Conservation (phyloP, 805 yeast genomes). For the Ogataea neopini region DNA sequence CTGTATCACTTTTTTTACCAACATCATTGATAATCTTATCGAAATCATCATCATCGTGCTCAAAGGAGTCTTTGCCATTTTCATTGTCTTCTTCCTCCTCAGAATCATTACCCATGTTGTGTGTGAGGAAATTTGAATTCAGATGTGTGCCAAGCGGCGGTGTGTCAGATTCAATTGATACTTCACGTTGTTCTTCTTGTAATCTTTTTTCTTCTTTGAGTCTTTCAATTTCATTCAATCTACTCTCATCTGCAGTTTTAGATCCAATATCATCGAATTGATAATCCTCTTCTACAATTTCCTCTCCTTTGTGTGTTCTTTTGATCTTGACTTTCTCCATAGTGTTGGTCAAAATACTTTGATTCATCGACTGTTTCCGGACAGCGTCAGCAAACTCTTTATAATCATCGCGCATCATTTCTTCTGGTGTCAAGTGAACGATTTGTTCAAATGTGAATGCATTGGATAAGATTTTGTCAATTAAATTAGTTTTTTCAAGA, state of each 20-base stretch:
- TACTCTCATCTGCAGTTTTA: conserved; percentile 24
- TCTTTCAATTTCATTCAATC: conserved; percentile 30
- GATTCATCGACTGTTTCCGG: conserved; percentile 64
- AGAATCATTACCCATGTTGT: conserved; percentile 8
- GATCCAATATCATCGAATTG: conserved; percentile 28
- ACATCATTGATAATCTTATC: conserved; percentile 19
- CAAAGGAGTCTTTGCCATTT: conserved; percentile 5
- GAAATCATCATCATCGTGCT: conserved; percentile 22
- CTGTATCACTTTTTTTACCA: conserved; percentile 3
- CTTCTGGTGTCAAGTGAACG: conserved; percentile 67
- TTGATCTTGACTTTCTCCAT: conserved; percentile 59
- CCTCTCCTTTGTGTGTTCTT: conserved; percentile 88
- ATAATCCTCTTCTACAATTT: conserved; percentile 61
- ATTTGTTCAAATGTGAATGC: conserved; percentile 56
- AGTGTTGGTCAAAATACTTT: conserved; percentile 57
- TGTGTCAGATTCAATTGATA: conserved; percentile 2
- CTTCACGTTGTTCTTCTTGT: conserved; percentile 19
- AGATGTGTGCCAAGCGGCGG: conserved; percentile 12
- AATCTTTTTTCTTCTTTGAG: conserved; percentile 23
- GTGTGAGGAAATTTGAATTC: conserved; percentile 16
- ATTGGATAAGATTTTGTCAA: conserved; percentile 56
- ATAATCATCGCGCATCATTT: conserved; percentile 71
- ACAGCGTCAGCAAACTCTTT: conserved; percentile 70
- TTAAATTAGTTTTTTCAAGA: conserved; percentile 56
- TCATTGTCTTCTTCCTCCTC: conserved; percentile 11